Conservation (phyloP, 495 filamentous ascomycete species). For the Echria macrotheca region DNA sequence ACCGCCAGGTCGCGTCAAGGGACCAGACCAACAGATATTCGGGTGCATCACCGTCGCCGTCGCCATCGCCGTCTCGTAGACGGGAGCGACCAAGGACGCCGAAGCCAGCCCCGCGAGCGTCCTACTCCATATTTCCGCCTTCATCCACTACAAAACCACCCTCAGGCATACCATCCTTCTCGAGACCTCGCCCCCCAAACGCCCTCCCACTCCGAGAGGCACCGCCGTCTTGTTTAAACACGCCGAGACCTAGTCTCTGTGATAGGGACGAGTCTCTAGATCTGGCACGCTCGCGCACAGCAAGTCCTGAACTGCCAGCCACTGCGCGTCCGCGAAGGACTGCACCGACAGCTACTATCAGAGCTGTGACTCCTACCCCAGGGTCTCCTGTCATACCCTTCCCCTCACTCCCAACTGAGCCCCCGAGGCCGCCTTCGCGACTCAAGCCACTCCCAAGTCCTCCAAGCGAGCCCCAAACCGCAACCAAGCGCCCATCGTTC, state of each 20-base stretch:
- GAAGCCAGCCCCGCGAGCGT: constrained; percentile 13
- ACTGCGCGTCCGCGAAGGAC: too few species aligned
- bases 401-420: not conserved
- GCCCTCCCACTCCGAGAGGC: not conserved
- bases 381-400: not conserved
- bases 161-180: not conserved
- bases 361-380: not conserved
- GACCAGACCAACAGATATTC: constrained; percentile 1
- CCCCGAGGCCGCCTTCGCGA: not conserved
- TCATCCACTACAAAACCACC: not conserved
- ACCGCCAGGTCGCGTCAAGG: not conserved
- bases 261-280: not conserved
- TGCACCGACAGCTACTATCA: too few species aligned
- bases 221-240: not conserved
- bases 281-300: not conserved
- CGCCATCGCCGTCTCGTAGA: constrained; percentile 1
- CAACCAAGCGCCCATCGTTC: constrained; percentile 12
- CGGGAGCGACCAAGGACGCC: constrained; percentile 2
- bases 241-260: not conserved
- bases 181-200: not conserved
- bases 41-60: constrained; percentile 7
- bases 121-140: constrained; percentile 27
- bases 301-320: too few species aligned
- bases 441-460: constrained; percentile 7
- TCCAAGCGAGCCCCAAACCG: not conserved